Conservation (phyloP, 139 green algal species). For the Picochlorum sp. region DNA sequence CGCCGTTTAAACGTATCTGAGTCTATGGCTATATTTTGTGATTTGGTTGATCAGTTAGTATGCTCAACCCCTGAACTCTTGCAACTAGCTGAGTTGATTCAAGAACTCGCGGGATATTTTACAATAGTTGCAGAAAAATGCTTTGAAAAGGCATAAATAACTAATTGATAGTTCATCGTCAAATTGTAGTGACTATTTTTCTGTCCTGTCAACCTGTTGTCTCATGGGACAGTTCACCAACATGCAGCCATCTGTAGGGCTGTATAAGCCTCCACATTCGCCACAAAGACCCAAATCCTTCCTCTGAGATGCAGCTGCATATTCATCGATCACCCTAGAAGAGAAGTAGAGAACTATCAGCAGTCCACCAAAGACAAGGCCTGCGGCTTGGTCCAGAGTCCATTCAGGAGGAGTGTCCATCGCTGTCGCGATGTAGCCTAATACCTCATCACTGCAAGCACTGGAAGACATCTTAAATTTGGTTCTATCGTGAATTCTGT, state of each 20-base stretch:
- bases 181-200: too few relatives aligned
- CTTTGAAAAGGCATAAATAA: too few relatives aligned
- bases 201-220: too few relatives aligned
- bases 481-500: too few relatives aligned
- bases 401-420: conserved; percentile 34
- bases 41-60: background rate
- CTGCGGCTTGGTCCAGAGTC: conserved; percentile 72
- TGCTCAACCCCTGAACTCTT: background rate
- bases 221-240: background rate
- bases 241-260: conserved; percentile 34
- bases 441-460: too few relatives aligned
- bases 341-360: conserved; percentile 41
- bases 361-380: conserved; percentile 55
- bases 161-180: too few relatives aligned
- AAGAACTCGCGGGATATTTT: background rate
- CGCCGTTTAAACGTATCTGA: background rate
- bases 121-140: too few relatives aligned
- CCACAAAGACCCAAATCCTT: conserved; percentile 64
- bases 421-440: background rate
- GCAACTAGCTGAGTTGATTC: background rate
- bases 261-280: conserved; percentile 53
- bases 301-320: conserved; percentile 43
- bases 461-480: too few relatives aligned
- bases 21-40: background rate
- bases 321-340: conserved; percentile 37